A percentile compares a stretch with the other conserved stretches of the same genome.
phyloP scores from a whole-genome alignment of 345 rosid genomes.

The Eucalyptus grandis region DNA sequence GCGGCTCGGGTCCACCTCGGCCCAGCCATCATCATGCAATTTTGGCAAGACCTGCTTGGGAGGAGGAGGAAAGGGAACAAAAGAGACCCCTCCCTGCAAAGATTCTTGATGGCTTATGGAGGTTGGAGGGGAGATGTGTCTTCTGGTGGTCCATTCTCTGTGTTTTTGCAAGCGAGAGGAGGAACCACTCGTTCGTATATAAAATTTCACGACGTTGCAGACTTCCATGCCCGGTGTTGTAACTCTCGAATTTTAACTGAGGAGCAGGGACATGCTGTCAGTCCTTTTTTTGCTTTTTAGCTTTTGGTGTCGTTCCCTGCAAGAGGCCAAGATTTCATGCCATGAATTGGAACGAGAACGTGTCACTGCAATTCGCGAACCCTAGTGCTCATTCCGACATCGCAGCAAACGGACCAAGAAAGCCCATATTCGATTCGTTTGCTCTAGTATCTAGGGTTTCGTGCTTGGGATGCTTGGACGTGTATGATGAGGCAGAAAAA shows the following conservation, averaged over 20 bases:
- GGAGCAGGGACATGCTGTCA: background rate
- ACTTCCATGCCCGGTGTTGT: background rate
- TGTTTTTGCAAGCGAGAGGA: background rate
- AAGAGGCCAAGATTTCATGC: background rate
- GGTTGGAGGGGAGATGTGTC: background rate
- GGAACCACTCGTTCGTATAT: background rate
- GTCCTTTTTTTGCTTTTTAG: background rate
- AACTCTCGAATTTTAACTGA: background rate
- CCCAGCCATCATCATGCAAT: background rate
- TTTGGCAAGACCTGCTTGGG: background rate
- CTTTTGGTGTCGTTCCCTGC: background rate
- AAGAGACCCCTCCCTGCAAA: slow-evolving; percentile 14
- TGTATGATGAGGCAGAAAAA: background rate
- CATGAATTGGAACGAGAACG: background rate
- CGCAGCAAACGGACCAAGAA: background rate
- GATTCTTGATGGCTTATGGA: slow-evolving; percentile 19
- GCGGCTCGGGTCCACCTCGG: background rate
- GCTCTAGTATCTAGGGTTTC: background rate
- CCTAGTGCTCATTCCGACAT: background rate
- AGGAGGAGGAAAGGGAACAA: slow-evolving; percentile 1
- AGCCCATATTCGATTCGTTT: background rate
- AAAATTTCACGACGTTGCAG: background rate
- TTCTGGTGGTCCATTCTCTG: background rate
- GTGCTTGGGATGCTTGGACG: background rate
- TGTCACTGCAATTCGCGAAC: background rate